phyloP scores from a whole-genome alignment of 306 rosid species.

The Arachis hypogaea region DNA sequence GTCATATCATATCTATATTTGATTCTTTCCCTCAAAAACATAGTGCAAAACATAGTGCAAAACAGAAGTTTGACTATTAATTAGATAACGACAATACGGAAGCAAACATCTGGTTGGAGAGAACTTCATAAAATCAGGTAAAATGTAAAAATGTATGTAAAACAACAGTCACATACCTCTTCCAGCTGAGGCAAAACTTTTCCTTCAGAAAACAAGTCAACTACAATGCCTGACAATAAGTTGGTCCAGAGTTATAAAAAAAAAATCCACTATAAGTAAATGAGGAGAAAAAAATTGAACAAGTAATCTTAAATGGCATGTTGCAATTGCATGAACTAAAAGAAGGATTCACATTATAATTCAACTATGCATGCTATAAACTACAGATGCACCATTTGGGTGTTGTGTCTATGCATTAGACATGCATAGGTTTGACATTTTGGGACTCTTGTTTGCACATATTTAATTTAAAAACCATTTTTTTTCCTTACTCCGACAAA shows the following conservation, averaged over 20 bases:
- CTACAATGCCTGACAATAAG: slow-evolving; percentile 70
- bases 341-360: background rate
- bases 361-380: slow-evolving; percentile 22
- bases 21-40: background rate
- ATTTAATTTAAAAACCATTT: too few species aligned
- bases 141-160: slow-evolving; percentile 19
- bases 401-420: too few species aligned
- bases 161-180: slow-evolving; percentile 59
- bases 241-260: slow-evolving; percentile 36
- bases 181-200: slow-evolving; percentile 75
- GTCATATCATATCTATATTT: background rate
- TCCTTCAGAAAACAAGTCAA: slow-evolving; percentile 87
- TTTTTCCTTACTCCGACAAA: too few species aligned
- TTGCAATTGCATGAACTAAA: slow-evolving; percentile 19
- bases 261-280: slow-evolving; percentile 13
- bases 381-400: too few species aligned
- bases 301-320: background rate
- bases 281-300: background rate
- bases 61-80: background rate
- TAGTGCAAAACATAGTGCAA: too few species aligned
- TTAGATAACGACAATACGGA: background rate
- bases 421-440: too few species aligned
- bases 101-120: too few species aligned
- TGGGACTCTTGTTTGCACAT: too few species aligned
- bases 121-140: slow-evolving; percentile 6